Percentiles rank a stretch among this genome's conserved stretches.
These are phyloP conservation scores for Penicillium fimorum DNA, from an alignment of 495 filamentous ascomycete species.

Conservation along the genomic window DNA sequence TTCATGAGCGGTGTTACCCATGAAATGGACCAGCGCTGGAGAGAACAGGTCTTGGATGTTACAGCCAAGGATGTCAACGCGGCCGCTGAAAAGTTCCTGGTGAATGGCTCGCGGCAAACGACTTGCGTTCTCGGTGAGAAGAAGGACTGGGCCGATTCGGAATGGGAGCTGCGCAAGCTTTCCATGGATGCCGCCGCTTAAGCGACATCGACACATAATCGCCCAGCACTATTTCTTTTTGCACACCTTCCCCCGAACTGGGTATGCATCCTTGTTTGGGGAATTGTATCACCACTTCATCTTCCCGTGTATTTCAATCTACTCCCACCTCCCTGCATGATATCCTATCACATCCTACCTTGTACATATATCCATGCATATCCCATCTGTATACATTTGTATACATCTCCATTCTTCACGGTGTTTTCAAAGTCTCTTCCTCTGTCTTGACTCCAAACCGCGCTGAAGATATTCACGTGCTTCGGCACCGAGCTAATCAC, in stretches of 20 bases:
- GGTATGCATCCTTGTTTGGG: neutral
- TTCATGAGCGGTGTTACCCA: conserved; percentile 84
- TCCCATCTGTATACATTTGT: conserved; percentile 14
- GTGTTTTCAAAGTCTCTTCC: conserved; percentile 1
- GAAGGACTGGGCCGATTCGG: conserved; percentile 65
- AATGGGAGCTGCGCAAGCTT: conserved; percentile 47
- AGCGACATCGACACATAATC: neutral
- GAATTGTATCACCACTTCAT: conserved; percentile 4
- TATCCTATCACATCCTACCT: conserved; percentile 16
- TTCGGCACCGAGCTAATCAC: conserved; percentile 41
- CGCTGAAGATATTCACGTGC: conserved; percentile 39
- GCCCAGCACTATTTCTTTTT: neutral
- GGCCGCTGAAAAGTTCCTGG: conserved; percentile 77
- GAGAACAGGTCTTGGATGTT: conserved; percentile 86
- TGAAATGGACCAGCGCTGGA: conserved; percentile 83
- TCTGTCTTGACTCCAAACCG: conserved; percentile 11
- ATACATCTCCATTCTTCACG: conserved; percentile 12
- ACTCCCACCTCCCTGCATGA: conserved; percentile 9
- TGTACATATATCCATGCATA: conserved; percentile 33
- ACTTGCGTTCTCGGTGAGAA: conserved; percentile 78
- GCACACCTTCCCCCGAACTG: neutral
- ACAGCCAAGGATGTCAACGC: conserved; percentile 74
- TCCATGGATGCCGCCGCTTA: conserved; percentile 37
- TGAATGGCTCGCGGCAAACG: conserved; percentile 58
- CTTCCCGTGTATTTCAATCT: conserved; percentile 25